phyloP scores from a whole-genome alignment of 208 protist genomes.

The Naegleria lovaniensis region DNA sequence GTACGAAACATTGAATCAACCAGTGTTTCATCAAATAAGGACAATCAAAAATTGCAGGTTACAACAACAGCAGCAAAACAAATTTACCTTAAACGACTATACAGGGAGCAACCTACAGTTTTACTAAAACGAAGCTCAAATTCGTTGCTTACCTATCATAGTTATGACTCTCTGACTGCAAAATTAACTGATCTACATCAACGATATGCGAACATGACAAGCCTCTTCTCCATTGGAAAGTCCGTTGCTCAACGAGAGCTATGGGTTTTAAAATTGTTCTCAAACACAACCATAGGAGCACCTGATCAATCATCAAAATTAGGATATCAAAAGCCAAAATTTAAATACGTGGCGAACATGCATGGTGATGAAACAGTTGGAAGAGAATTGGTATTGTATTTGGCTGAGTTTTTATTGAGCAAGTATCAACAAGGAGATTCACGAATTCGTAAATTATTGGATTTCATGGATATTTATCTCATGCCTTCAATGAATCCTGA shows the following conservation, averaged over 20 bases:
- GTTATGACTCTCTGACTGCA: neutral
- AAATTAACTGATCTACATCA: neutral
- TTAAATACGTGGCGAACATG: conserved; percentile 21
- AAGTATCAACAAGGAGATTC: neutral
- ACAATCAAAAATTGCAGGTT: too few species aligned
- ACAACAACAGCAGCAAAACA: neutral
- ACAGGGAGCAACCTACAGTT: neutral
- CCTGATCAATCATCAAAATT: neutral
- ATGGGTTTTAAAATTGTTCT: neutral
- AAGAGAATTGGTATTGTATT: neutral
- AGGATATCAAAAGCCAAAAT: conserved; percentile 16
- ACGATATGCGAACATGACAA: neutral
- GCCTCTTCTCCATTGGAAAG: neutral
- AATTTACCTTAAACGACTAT: neutral
- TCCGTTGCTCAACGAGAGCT: neutral
- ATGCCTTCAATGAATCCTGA: conserved; percentile 17
- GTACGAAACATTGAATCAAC: too few species aligned
- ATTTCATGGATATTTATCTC: neutral
- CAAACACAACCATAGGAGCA: neutral
- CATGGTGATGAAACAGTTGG: conserved; percentile 31
- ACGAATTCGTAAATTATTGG: neutral
- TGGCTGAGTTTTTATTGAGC: neutral
- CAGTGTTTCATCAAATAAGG: too few species aligned
- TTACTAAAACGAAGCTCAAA: neutral
- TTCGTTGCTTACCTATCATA: conserved; percentile 14